Evolutionary conservation across 768 basidiomycete genomes (phyloP).

Genomic region (Lactarius deliciosus): DNA sequence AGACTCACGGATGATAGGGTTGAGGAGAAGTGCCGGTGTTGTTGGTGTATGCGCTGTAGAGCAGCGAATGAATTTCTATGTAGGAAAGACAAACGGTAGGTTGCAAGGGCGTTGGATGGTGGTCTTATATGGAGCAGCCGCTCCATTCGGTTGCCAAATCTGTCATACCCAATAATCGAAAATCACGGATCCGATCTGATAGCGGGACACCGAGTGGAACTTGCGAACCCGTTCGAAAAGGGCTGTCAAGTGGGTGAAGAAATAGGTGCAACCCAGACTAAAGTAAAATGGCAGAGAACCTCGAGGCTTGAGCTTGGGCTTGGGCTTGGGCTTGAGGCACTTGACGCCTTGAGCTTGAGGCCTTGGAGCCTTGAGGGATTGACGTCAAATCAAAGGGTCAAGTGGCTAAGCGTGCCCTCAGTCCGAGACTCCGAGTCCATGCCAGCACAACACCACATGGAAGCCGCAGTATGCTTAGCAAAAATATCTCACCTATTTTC

Average conservation of each 20-base stretch:
- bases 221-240: not conserved
- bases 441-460: conserved; percentile 21
- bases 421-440: not conserved
- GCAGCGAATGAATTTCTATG: not conserved
- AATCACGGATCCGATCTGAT: conserved; percentile 8
- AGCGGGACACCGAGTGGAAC: conserved; percentile 13
- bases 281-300: not conserved
- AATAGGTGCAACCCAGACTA: not conserved
- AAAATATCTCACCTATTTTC: conserved; percentile 20
- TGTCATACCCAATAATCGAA: conserved; percentile 20
- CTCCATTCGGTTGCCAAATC: conserved; percentile 22
- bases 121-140: conserved; percentile 22
- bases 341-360: not conserved
- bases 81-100: not conserved
- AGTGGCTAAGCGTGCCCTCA: not conserved
- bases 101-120: conserved; percentile 3
- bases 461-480: not conserved
- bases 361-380: not conserved
- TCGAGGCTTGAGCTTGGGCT: not conserved
- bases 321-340: not conserved
- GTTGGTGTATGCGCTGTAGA: not conserved
- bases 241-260: not conserved
- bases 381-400: not conserved
- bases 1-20: conserved; percentile 10
- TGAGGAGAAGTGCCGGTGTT: not conserved